Evolutionary conservation across 1,284 basidiomycete species (phyloP), one percentile per base, ranked within the genome.

Genomic region (Ustilago hordei): DNA sequence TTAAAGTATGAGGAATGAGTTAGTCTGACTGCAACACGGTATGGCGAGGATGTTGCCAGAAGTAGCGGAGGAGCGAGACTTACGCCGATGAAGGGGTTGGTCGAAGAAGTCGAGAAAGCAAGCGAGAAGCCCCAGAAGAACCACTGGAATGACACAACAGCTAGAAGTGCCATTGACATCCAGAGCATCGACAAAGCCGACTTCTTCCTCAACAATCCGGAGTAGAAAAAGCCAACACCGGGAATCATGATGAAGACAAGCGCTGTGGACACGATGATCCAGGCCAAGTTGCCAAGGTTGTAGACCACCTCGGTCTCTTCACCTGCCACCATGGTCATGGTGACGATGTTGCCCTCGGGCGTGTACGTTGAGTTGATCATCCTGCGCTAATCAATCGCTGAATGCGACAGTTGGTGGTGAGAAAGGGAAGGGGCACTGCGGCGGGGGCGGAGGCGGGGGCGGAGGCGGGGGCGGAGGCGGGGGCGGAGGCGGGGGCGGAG

Each of bases 131-230:
- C 84, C 84, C 81, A 87, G 64, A 86, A 85, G 74, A 86, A 87
- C 84, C 86, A 87, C 84, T 92, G 91, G 86, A 93, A 92, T 1
- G 92, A 91, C 23, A 91, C 92, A 61, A 93, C 89, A 0, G 90
- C 91, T 43, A 95, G 86, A 13, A 91, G 90, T 85, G 91, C 91
- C 89, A 97, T 90, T 56, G 91, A 91, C 31, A 95, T 88, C 88
- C 91, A 95, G 54, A 98, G 92, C 93, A 96, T 95, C 23, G 92
- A 94, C 8, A 98, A 89, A 0, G 95, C 95, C 81, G 95, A 97
- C 87, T 97, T 97, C 52, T 93, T 90, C 60, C 93, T 89, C 55
- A 92, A 86, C 7, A 90, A 86, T 80, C 95, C 95, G 36, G 93
- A 93, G 87, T 97, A 96, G 89, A 96, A 94, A 87, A 91, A 94